These are phyloP conservation scores for Pseudogymnoascus destructans DNA, from an alignment of 2,329 filamentous ascomycete species.

Conservation along the genomic window DNA sequence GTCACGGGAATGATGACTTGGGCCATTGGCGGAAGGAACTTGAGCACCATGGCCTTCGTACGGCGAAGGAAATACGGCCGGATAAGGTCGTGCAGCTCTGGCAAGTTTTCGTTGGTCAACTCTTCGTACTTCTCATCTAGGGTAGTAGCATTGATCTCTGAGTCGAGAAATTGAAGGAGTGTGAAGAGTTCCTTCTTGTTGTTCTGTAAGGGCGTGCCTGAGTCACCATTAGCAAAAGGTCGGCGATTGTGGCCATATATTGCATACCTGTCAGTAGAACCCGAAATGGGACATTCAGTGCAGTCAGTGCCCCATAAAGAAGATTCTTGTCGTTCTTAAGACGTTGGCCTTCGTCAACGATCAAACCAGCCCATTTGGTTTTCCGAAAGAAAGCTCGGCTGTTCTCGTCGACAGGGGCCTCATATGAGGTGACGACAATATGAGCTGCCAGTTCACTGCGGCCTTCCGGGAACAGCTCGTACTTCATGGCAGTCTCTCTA, in stretches of 20 bases:
- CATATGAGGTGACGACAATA: conserved; percentile 89
- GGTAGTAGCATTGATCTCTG: conserved; percentile 49
- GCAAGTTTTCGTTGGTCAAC: conserved; percentile 72
- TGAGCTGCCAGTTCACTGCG: conserved; percentile 66
- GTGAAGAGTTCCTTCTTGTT: conserved; percentile 94
- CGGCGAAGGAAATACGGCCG: conserved; percentile 58
- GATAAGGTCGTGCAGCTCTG: conserved; percentile 70
- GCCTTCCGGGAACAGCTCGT: conserved; percentile 69
- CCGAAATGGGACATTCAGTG: conserved; percentile 68
- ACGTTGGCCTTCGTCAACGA: conserved; percentile 91
- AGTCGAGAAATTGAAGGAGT: conserved; percentile 84
- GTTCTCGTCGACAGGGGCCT: conserved; percentile 64
- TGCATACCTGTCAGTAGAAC: conserved; percentile 59
- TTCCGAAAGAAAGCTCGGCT: conserved; percentile 52
- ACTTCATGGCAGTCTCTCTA: conserved; percentile 62
- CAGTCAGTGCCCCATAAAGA: conserved; percentile 61
- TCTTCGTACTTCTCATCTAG: conserved; percentile 65
- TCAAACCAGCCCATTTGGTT: conserved; percentile 73
- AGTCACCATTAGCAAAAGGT: conserved; percentile 16
- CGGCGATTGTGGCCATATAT: background rate
- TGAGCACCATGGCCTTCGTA: conserved; percentile 82
- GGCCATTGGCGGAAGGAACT: conserved; percentile 82
- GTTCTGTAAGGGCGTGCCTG: conserved; percentile 77
- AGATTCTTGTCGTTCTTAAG: conserved; percentile 84
- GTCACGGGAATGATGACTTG: conserved; percentile 94